Base-by-base conservation (phyloP, 371 early-diverging fungal species). In the Apophysomyces variabilis region DNA sequence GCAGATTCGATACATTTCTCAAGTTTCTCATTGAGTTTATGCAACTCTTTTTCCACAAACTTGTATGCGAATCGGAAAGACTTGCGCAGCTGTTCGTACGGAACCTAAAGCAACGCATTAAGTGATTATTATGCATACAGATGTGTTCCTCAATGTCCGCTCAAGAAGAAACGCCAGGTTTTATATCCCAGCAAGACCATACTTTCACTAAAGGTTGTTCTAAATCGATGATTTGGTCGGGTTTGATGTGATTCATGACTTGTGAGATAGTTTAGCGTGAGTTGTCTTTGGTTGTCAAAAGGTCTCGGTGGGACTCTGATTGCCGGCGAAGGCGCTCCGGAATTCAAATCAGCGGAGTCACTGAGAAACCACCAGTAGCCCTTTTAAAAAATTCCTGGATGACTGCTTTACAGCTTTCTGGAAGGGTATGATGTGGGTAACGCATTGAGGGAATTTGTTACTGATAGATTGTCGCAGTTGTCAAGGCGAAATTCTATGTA, bases 191-290 rank as follows among this genome's bases (percentile, higher is more conserved):
- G 18, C 7, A 32, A 36, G 16, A 44, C 60, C 38, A 38, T 14
- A 93, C 96, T 87, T 92, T 93, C 57, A 96, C 80, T 46, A 96
- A 87, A 2, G 95, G 92, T 73, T 94, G 94, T 73, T 96, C 97
- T 57, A 96, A 80, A 36, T 87, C 88, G 60, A 95, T 84, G 63
- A 94, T 79, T 43, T 90, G 89, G 46, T 92, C 92, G 54, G 87
- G 83, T 72, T 91, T 92, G 60, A 92, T 78, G 70, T 87, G 88
- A 70, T 90, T 90, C 91, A 91, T 92, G 44, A 44, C 32, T 26
- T 50, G 18, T 9, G 21, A 11, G 21, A 5, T 50, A 26, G 16
- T 50, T 50, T 9, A 21, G n/a, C 18, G 21, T 7, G n/a, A 50
- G 11, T 26, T 9, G 21, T 1, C 9, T n/a, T 13, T 45, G 46